phyloP scores from a whole-genome alignment of 1,139 yeast species.

The Geotrichum carabidarum region DNA sequence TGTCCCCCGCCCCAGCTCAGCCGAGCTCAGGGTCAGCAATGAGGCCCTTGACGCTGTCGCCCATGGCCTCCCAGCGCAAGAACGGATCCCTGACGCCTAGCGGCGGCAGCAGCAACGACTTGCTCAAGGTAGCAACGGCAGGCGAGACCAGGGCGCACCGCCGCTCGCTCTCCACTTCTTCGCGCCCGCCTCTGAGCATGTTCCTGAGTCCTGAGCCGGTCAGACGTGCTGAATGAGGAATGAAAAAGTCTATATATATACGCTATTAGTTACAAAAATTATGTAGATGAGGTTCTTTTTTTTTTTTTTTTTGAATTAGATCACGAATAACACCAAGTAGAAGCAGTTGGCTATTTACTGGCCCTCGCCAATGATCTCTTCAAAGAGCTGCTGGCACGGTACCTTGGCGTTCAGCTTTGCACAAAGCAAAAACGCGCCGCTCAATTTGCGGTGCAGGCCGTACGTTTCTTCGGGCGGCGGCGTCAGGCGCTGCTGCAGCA shows the following conservation, averaged over 20 bases:
- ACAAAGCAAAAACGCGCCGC: conserved; percentile 89
- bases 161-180: conserved; percentile 1
- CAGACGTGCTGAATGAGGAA: not conserved
- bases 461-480: conserved; percentile 99
- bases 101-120: not conserved
- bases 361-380: conserved; percentile 57
- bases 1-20: not conserved
- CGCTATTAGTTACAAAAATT: too few species aligned
- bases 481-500: conserved; percentile 85
- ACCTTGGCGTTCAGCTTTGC: conserved; percentile 79
- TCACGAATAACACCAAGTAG: not conserved
- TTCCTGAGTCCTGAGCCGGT: conserved; percentile 8
- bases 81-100: conserved; percentile 3
- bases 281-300: not conserved
- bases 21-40: not conserved
- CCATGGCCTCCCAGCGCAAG: conserved; percentile 1
- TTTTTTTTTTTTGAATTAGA: not conserved
- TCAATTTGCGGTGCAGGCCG: conserved; percentile 85
- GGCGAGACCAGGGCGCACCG: not conserved
- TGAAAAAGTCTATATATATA: too few species aligned
- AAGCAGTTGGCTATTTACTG: not conserved
- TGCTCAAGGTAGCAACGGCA: not conserved
- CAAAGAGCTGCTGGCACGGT: conserved; percentile 73
- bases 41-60: conserved; percentile 12
- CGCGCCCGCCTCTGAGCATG: conserved; percentile 6